Percentiles rank a stretch among this genome's conserved stretches.
phyloP scores from a whole-genome alignment of 176 grass and related monocot species.

The Leersia perrieri region DNA sequence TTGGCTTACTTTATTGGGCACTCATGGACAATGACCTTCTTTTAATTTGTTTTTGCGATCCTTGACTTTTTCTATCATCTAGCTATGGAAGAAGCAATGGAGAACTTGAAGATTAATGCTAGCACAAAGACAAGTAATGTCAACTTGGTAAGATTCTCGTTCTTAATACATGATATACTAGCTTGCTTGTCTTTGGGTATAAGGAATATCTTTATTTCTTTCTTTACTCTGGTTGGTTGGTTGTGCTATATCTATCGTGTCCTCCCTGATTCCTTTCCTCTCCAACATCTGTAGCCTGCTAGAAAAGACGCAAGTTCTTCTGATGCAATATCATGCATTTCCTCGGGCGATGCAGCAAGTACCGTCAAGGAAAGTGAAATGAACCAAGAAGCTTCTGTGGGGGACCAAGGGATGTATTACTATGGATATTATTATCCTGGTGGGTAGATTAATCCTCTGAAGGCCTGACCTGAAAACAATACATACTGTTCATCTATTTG shows the following conservation, averaged over 20 bases:
- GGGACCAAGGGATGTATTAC: constrained; percentile 70
- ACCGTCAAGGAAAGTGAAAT: constrained; percentile 61
- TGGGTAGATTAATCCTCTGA: constrained; percentile 32
- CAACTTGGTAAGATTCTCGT: constrained; percentile 64
- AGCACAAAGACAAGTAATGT: constrained; percentile 47
- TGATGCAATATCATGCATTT: constrained; percentile 76
- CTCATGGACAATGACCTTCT: constrained; percentile 34
- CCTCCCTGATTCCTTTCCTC: constrained; percentile 41
- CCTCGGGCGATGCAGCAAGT: constrained; percentile 61
- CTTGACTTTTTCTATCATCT: constrained; percentile 65
- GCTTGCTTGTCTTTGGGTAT: constrained; percentile 31
- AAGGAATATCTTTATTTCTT: constrained; percentile 25
- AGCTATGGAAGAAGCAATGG: constrained; percentile 63
- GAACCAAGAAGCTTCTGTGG: constrained; percentile 49
- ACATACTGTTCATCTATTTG: constrained; percentile 12
- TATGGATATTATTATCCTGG: constrained; percentile 85
- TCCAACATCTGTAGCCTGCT: constrained; percentile 46
- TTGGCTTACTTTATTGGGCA: constrained; percentile 28
- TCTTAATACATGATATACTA: constrained; percentile 12
- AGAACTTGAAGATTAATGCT: constrained; percentile 69
- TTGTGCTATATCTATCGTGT: constrained; percentile 20
- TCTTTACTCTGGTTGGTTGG: constrained; percentile 22
- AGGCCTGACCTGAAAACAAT: background rate
- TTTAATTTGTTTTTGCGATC: constrained; percentile 47
- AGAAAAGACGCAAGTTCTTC: constrained; percentile 63